phyloP scores from a whole-genome alignment of 1,284 basidiomycete species.

The Cystobasidiaceae sp. region DNA sequence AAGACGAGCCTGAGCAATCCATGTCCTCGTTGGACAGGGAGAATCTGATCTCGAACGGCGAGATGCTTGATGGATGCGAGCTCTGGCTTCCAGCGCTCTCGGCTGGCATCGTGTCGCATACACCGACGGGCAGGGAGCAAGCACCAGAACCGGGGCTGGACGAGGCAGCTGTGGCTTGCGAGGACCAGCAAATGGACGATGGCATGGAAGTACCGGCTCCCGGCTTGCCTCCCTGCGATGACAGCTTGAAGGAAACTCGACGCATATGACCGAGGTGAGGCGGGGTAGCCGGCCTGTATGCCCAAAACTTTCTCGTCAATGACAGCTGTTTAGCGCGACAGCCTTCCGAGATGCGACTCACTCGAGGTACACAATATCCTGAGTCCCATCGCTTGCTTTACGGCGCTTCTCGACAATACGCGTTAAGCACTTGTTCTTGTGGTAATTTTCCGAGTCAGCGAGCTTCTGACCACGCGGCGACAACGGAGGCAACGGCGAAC shows the following conservation, averaged over 20 bases:
- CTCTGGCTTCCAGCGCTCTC: background rate
- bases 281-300: background rate
- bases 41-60: background rate
- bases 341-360: background rate
- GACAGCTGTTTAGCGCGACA: background rate
- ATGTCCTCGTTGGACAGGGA: background rate
- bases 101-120: background rate
- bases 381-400: conserved; percentile 21
- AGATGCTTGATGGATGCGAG: background rate
- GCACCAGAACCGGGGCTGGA: no score
- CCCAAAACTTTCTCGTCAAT: background rate
- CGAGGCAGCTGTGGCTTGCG: background rate
- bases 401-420: conserved; percentile 25
- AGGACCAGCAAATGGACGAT: background rate
- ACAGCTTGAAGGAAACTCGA: conserved; percentile 22
- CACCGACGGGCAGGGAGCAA: background rate
- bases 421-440: background rate
- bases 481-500: conserved; percentile 23
- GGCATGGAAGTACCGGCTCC: background rate
- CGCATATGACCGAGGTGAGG: background rate
- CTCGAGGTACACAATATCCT: conserved; percentile 7
- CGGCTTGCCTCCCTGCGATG: background rate
- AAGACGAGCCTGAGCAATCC: background rate
- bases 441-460: background rate
- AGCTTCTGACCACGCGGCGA: conserved; percentile 19